Percentiles rank a stretch among this genome's conserved stretches.
Conservation (phyloP, 257 asterid species). For the Fraxinus quadrangulata region DNA sequence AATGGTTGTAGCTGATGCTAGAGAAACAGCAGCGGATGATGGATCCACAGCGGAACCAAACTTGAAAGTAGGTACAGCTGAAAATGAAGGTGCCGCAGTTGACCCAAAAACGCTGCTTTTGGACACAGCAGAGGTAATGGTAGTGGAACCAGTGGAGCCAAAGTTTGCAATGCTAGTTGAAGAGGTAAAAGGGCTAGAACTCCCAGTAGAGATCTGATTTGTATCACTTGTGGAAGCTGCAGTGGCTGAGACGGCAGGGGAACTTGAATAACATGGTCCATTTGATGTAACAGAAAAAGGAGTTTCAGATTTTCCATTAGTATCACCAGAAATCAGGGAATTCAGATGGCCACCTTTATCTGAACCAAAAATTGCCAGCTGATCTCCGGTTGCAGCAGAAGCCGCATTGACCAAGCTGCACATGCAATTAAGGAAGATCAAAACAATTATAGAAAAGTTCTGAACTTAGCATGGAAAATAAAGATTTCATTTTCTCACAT, state of each 20-base stretch:
- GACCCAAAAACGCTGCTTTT: conserved; percentile 40
- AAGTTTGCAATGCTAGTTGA: conserved; percentile 33
- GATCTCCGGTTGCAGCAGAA: conserved; percentile 34
- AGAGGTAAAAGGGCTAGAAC: conserved; percentile 34
- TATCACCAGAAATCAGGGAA: conserved; percentile 35
- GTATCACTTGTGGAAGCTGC: conserved; percentile 29
- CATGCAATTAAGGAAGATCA: conserved; percentile 19
- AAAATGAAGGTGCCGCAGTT: conserved; percentile 34
- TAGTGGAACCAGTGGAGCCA: conserved; percentile 28
- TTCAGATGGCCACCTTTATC: conserved; percentile 32
- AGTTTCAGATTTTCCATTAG: conserved; percentile 44
- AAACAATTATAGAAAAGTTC: conserved; percentile 7
- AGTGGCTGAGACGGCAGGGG: conserved; percentile 35
- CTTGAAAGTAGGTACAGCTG: conserved; percentile 31
- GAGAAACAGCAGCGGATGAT: conserved; percentile 33
- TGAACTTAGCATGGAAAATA: not conserved
- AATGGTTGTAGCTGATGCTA: conserved; percentile 27
- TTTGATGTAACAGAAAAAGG: conserved; percentile 31
- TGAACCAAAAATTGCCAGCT: conserved; percentile 28
- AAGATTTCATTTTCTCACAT: not conserved
- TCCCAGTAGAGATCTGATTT: conserved; percentile 32
- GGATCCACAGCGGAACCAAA: conserved; percentile 42
- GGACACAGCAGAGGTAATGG: conserved; percentile 30
- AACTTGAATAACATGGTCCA: conserved; percentile 36
- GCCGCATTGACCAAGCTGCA: conserved; percentile 46